These are phyloP conservation scores for Xylaria arbuscula DNA, from an alignment of 2,329 filamentous ascomycete species.

Conservation along the genomic window DNA sequence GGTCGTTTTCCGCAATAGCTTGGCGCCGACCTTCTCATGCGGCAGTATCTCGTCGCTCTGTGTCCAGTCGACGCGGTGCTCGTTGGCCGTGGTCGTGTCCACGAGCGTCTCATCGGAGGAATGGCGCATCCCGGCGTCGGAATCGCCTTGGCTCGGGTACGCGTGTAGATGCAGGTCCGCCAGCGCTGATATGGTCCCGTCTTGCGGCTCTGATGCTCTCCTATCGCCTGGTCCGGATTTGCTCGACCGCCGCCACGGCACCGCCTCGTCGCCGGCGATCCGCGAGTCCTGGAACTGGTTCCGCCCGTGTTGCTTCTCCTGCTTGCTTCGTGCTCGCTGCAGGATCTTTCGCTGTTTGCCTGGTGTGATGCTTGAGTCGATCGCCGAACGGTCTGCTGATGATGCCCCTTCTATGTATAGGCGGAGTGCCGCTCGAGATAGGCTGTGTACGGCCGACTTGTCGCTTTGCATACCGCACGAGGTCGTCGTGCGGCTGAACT, in stretches of 20 bases:
- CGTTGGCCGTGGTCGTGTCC: slow-evolving; percentile 44
- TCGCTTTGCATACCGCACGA: slow-evolving; percentile 53
- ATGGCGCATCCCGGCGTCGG: slow-evolving; percentile 20
- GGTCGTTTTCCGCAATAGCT: slow-evolving; percentile 56
- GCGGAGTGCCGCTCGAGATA: slow-evolving; percentile 57
- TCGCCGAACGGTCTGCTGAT: slow-evolving; percentile 40
- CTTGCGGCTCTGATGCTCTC: slow-evolving; percentile 30
- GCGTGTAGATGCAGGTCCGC: slow-evolving; percentile 33
- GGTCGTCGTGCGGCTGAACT: slow-evolving; percentile 66
- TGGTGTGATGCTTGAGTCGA: slow-evolving; percentile 48
- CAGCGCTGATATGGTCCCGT: slow-evolving; percentile 22
- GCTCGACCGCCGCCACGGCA: slow-evolving; percentile 15
- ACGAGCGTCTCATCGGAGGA: slow-evolving; percentile 46
- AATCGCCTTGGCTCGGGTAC: background rate
- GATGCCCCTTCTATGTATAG: slow-evolving; percentile 53
- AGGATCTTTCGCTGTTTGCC: slow-evolving; percentile 53
- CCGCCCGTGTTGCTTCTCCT: slow-evolving; percentile 54
- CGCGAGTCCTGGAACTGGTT: slow-evolving; percentile 58
- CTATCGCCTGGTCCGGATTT: slow-evolving; percentile 25
- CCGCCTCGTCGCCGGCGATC: slow-evolving; percentile 44
- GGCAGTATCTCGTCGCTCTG: slow-evolving; percentile 63
- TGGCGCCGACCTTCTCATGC: slow-evolving; percentile 25
- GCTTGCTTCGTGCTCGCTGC: slow-evolving; percentile 54
- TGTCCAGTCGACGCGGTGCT: slow-evolving; percentile 66
- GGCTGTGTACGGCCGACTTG: slow-evolving; percentile 54